Conservation (phyloP, 169 alveolate genomes). For the Babesia sp. region DNA sequence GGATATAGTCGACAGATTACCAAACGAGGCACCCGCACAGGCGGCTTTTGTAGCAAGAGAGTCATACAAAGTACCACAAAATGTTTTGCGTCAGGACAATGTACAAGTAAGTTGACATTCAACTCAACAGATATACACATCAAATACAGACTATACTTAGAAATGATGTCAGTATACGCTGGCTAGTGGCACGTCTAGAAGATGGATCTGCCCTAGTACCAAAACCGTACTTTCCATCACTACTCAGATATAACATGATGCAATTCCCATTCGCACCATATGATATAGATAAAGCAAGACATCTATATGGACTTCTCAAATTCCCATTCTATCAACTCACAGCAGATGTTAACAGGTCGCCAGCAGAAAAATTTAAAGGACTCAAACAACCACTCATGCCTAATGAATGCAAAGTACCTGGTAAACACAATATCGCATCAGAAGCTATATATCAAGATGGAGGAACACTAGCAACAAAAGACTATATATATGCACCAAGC, state of each 20-base stretch:
- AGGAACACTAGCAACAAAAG: conserved; percentile 11
- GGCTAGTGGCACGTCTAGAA: conserved; percentile 57
- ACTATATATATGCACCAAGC: conserved; percentile 63
- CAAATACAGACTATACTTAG: conserved; percentile 28
- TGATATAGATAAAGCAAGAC: conserved; percentile 62
- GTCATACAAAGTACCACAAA: conserved; percentile 23
- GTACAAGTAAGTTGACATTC: conserved; percentile 19
- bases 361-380: conserved; percentile 53
- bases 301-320: conserved; percentile 57
- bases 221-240: conserved; percentile 65
- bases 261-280: conserved; percentile 59
- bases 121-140: background rate
- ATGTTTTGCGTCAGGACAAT: conserved; percentile 24
- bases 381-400: conserved; percentile 46
- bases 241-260: conserved; percentile 42
- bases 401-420: conserved; percentile 19
- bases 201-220: conserved; percentile 47
- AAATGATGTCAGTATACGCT: conserved; percentile 21
- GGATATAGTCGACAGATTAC: conserved; percentile 41
- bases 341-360: conserved; percentile 28
- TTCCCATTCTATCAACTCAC: conserved; percentile 63
- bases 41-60: conserved; percentile 31
- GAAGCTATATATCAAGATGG: conserved; percentile 32
- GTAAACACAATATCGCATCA: conserved; percentile 34
- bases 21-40: conserved; percentile 26